These are phyloP conservation scores for Solanum piurae DNA, from an alignment of 257 asterid genomes.

Conservation along the genomic window DNA sequence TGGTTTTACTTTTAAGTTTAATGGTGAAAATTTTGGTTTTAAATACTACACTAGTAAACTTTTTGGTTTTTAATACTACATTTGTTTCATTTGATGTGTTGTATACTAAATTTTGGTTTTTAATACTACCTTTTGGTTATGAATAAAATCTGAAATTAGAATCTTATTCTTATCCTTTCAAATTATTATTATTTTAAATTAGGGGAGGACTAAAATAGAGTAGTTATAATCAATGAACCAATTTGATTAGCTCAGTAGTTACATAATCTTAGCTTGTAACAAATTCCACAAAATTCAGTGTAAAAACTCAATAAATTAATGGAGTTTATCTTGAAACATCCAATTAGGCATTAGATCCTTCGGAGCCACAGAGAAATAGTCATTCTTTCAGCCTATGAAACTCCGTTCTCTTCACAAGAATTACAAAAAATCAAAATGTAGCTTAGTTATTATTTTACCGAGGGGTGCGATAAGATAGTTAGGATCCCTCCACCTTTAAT, in stretches of 20 bases:
- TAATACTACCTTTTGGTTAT: background rate
- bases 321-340: background rate
- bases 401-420: background rate
- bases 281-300: background rate
- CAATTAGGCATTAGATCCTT: background rate
- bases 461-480: background rate
- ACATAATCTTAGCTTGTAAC: background rate
- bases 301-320: background rate
- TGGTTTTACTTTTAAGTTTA: background rate
- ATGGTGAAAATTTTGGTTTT: background rate
- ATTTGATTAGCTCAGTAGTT: background rate
- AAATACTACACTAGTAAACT: too few species aligned
- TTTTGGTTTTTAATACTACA: background rate
- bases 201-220: background rate
- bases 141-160: background rate
- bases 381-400: background rate
- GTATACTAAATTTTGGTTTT: background rate
- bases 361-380: background rate
- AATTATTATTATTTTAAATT: background rate
- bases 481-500: background rate
- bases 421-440: background rate
- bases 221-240: background rate
- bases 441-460: background rate
- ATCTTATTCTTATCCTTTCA: background rate
- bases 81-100: background rate